Percentiles rank a stretch among this genome's conserved stretches.
Evolutionary conservation across 176 grass and related monocot species (phyloP).

Genomic region (Triticum timopheevii): DNA sequence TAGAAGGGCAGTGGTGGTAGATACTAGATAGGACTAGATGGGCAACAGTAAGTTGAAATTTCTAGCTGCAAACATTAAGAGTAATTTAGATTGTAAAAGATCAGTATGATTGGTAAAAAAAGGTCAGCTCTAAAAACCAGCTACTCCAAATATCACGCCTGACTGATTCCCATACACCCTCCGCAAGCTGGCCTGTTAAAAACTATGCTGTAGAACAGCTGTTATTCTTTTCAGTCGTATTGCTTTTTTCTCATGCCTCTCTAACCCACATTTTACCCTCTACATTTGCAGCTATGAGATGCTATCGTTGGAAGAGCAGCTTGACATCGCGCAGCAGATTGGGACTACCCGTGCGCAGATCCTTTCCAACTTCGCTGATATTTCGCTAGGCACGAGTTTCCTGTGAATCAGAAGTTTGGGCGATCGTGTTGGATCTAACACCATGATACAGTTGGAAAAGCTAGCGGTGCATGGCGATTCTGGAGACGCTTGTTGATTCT

Average conservation of each 20-base stretch:
- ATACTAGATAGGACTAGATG: background rate
- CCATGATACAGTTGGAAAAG: background rate
- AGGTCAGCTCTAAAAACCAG: background rate
- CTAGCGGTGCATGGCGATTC: background rate
- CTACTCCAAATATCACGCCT: background rate
- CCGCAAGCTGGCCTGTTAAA: background rate
- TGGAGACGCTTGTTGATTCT: background rate
- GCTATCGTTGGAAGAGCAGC: constrained; percentile 77
- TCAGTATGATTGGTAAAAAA: background rate
- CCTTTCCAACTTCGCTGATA: constrained; percentile 81
- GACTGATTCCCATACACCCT: background rate
- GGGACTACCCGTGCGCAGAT: constrained; percentile 78
- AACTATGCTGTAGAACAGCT: background rate
- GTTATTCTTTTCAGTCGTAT: background rate
- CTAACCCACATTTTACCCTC: background rate
- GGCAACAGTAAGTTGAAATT: background rate
- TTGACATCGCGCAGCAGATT: constrained; percentile 87
- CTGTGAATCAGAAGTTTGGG: constrained; percentile 25
- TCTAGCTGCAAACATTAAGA: background rate
- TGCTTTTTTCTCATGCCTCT: background rate
- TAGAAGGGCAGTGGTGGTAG: background rate
- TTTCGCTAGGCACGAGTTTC: constrained; percentile 83
- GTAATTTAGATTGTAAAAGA: background rate
- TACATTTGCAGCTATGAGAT: constrained; percentile 81
- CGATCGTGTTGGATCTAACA: background rate